phyloP scores from a whole-genome alignment of 306 rosid genomes.

The Cicer yamashitae region DNA sequence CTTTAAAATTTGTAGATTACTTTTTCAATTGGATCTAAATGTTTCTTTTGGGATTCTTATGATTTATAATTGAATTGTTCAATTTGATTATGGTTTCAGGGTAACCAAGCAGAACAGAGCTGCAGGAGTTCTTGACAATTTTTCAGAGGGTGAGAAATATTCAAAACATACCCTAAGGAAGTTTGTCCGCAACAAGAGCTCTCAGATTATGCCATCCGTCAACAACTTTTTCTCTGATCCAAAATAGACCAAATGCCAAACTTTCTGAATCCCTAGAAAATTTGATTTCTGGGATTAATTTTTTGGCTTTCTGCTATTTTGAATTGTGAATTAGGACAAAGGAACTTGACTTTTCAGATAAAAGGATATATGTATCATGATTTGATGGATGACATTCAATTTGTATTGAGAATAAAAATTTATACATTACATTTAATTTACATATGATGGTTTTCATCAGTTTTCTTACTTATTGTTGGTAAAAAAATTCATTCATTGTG shows the following conservation, averaged over 20 bases:
- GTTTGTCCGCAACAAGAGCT: constrained; percentile 63
- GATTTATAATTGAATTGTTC: not conserved
- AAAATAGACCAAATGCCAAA: constrained; percentile 42
- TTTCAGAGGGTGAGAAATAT: constrained; percentile 61
- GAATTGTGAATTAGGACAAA: constrained; percentile 43
- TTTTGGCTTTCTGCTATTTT: constrained; percentile 26
- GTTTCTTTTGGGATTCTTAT: not conserved
- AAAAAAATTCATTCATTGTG: not conserved
- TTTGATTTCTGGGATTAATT: constrained; percentile 7
- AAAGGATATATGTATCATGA: not conserved
- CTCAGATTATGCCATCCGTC: constrained; percentile 89
- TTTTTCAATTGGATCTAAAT: not conserved
- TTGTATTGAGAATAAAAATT: constrained; percentile 38
- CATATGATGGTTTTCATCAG: not conserved
- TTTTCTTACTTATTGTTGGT: constrained; percentile 9
- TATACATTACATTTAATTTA: constrained; percentile 3
- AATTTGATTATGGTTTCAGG: constrained; percentile 55
- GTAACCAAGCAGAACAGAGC: constrained; percentile 78
- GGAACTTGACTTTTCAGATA: constrained; percentile 21
- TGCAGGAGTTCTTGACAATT: constrained; percentile 92
- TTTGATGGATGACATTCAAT: constrained; percentile 39
- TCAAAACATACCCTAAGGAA: constrained; percentile 60
- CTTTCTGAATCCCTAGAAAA: not conserved
- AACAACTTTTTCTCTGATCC: constrained; percentile 92
- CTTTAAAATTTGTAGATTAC: not conserved